Base-by-base conservation (phyloP, 306 rosid species). In the Cicer yamashitae region DNA sequence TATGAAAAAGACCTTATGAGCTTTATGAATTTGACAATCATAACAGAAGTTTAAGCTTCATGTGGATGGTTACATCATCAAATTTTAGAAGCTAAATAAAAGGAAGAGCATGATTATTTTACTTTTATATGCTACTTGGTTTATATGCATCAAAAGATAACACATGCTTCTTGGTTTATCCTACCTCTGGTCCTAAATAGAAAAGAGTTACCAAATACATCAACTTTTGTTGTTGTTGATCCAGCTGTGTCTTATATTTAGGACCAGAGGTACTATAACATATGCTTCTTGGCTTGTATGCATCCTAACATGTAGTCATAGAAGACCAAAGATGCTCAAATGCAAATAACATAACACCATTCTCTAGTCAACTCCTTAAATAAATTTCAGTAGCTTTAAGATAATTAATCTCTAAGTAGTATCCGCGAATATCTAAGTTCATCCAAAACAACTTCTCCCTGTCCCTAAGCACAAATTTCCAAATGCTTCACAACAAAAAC, bases 401-500 rank as follows among this genome's bases (percentile, higher is more conserved):
- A 30, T 6, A 30, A 30, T 30, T 30, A 30, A 30, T 30, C 37
- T 30, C 37, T 30, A 4, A 30, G 37, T 30, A 30, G 37, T 30
- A 30, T 30, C 37, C 6, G 37, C 3, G 37, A 30, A 30, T 30
- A 30, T 30, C 37, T 30, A 30, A 30, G 13, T 13, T 18, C 53
- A 53, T 10, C 59, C 59, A 53, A 54, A 54, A 51, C 14, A 56
- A 78, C 46, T 10, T 39, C 10, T 67, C 39, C 15, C 52, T 14
- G 15, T 45, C 46, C 46, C 17, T 38, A 63, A 3, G 47, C 10
- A 40, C 53, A 70, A 54, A 47, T 11, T 41, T 15, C 6, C 9
- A 48, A 69, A 76, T 34, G 46, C 41, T 44, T 57, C 53, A 34
- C 17, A 79, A 60, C 9, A 71, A 58, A 71, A 39, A 74, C 57